A percentile compares a stretch with the other conserved stretches of the same genome.
These are phyloP conservation scores for Irpex sp. DNA, from an alignment of 1,284 basidiomycete species.

Conservation along the genomic window DNA sequence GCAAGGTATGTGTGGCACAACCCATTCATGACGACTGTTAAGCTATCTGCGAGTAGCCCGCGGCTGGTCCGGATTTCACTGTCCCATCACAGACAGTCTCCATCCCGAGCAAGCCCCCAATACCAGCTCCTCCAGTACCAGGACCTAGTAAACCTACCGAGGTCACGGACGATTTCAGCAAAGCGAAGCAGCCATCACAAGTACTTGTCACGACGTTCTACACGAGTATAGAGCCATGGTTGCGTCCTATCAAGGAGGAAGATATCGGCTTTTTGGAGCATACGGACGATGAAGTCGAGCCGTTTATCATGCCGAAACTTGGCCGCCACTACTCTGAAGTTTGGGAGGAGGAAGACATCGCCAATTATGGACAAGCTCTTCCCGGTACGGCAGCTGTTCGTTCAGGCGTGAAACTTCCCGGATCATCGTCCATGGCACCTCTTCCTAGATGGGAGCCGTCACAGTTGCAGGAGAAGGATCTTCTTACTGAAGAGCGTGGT, in stretches of 20 bases:
- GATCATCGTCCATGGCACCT: constrained; percentile 36
- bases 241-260: constrained; percentile 84
- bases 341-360: constrained; percentile 89
- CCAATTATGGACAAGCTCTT: constrained; percentile 41
- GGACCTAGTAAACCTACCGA: constrained; percentile 80
- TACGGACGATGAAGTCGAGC: constrained; percentile 83
- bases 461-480: constrained; percentile 60
- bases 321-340: constrained; percentile 87
- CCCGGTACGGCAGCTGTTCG: constrained; percentile 35
- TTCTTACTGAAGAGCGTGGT: constrained; percentile 65
- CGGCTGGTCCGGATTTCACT: constrained; percentile 53
- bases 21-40: constrained; percentile 1
- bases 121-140: constrained; percentile 65
- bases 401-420: constrained; percentile 26
- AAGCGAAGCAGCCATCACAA: constrained; percentile 68
- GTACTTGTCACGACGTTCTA: constrained; percentile 74
- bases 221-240: constrained; percentile 80
- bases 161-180: constrained; percentile 85
- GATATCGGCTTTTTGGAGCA: constrained; percentile 88
- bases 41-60: constrained; percentile 27
- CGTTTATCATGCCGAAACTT: constrained; percentile 82
- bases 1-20: constrained; percentile 42
- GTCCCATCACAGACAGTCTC: constrained; percentile 48
- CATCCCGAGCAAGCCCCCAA: constrained; percentile 62
- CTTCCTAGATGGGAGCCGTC: constrained; percentile 71